These are phyloP conservation scores for Crithidia acanthocephali DNA, from an alignment of 208 protist species.

Conservation along the genomic window DNA sequence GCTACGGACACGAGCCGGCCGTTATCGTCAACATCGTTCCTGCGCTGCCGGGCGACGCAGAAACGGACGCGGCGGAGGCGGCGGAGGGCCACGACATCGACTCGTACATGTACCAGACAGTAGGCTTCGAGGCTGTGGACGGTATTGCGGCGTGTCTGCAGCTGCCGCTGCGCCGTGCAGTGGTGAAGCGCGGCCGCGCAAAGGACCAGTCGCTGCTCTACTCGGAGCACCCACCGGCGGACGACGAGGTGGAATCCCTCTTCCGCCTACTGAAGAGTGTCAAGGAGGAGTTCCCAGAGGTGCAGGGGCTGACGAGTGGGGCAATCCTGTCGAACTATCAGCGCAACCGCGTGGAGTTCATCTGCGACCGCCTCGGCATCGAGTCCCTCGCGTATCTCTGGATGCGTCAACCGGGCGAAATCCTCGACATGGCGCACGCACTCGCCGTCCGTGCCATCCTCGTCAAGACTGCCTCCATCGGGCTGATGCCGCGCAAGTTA, in stretches of 20 bases:
- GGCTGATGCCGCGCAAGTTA: slow-evolving; percentile 87
- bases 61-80: background rate
- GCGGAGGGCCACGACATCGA: slow-evolving; percentile 94
- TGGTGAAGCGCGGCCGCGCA: slow-evolving; percentile 74
- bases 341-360: slow-evolving; percentile 97
- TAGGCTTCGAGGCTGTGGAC: slow-evolving; percentile 95
- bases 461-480: slow-evolving; percentile 97
- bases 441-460: slow-evolving; percentile 91
- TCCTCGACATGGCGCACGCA: slow-evolving; percentile 95
- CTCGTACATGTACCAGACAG: slow-evolving; percentile 99
- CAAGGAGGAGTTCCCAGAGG: slow-evolving; percentile 84
- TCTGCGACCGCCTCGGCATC: slow-evolving; percentile 95
- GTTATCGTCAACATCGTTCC: slow-evolving; percentile 96
- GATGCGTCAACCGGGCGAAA: slow-evolving; percentile 89
- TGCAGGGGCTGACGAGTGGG: slow-evolving; percentile 96
- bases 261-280: slow-evolving; percentile 90
- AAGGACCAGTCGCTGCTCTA: slow-evolving; percentile 88
- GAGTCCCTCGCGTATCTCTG: slow-evolving; percentile 97
- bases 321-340: slow-evolving; percentile 99
- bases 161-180: slow-evolving; percentile 92
- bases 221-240: slow-evolving; percentile 38
- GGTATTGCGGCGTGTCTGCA: slow-evolving; percentile 90
- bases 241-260: slow-evolving; percentile 99
- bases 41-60: slow-evolving; percentile 6
- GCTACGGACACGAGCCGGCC: slow-evolving; percentile 95